These are phyloP conservation scores for Saraca asoca DNA, from an alignment of 331 rosid genomes.

Conservation along the genomic window DNA sequence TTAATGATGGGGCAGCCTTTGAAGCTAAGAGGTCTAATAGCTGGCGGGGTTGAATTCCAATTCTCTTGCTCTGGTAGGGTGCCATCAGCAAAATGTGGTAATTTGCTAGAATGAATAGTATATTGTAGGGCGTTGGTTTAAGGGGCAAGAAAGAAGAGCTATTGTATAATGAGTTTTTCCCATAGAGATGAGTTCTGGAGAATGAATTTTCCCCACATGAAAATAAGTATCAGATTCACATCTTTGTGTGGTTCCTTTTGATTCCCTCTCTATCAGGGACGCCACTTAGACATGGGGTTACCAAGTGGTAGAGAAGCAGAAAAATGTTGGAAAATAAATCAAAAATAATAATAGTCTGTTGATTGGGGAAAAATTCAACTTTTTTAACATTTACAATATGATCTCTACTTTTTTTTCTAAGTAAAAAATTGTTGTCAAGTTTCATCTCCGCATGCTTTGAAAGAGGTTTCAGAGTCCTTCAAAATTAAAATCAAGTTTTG, in stretches of 20 bases:
- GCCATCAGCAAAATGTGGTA: constrained; percentile 32
- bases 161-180: constrained; percentile 27
- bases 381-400: too few species aligned
- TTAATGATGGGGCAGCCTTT: constrained; percentile 80
- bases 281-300: too few species aligned
- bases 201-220: constrained; percentile 43
- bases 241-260: background rate
- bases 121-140: constrained; percentile 37
- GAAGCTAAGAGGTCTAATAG: constrained; percentile 54
- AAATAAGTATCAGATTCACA: constrained; percentile 33
- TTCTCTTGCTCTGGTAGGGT: constrained; percentile 32
- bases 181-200: constrained; percentile 39
- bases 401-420: too few species aligned
- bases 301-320: too few species aligned
- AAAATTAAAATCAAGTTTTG: too few species aligned
- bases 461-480: too few species aligned
- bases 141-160: constrained; percentile 34
- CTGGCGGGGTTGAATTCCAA: constrained; percentile 43
- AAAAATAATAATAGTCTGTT: too few species aligned
- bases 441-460: too few species aligned
- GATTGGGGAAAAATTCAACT: too few species aligned
- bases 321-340: too few species aligned
- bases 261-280: background rate
- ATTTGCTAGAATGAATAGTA: constrained; percentile 36
- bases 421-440: too few species aligned